A percentile compares a stretch with the other conserved stretches of the same genome.
phyloP scores from a whole-genome alignment of 2,329 filamentous ascomycete genomes.

The Clonostachys chloroleuca region DNA sequence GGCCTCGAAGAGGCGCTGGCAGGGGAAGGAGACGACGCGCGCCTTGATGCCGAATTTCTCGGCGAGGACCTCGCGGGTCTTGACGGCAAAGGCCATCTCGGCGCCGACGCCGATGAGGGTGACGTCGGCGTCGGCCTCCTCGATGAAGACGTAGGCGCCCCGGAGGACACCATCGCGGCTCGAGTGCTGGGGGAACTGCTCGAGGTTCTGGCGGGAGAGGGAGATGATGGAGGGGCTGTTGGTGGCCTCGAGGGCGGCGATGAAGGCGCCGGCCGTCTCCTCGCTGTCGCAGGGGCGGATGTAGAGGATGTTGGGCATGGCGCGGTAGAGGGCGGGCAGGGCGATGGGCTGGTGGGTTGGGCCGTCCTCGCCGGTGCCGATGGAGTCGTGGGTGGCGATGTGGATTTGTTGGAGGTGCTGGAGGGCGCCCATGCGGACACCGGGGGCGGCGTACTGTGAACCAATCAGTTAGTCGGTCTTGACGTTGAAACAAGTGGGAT shows the following conservation, averaged over 20 bases:
- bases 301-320: conserved; percentile 59
- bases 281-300: conserved; percentile 56
- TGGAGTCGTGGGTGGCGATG: conserved; percentile 56
- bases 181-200: conserved; percentile 29
- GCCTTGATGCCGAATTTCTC: conserved; percentile 26
- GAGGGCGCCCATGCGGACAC: conserved; percentile 56
- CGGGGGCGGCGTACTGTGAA: conserved; percentile 46
- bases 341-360: conserved; percentile 61
- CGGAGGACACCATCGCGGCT: conserved; percentile 31
- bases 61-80: conserved; percentile 28
- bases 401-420: conserved; percentile 52
- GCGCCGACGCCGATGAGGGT: conserved; percentile 34
- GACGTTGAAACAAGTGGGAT: neutral
- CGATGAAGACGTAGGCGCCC: conserved; percentile 40
- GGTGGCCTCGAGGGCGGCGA: conserved; percentile 34
- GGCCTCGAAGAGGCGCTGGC: conserved; percentile 34
- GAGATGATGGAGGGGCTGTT: conserved; percentile 42
- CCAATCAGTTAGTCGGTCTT: neutral
- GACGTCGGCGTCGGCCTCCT: conserved; percentile 35
- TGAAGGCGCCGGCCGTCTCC: conserved; percentile 51
- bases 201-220: conserved; percentile 36
- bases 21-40: conserved; percentile 38
- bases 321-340: conserved; percentile 50
- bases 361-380: conserved; percentile 56
- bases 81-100: conserved; percentile 24